These are phyloP conservation scores for Mychonastes homosphaera DNA, from an alignment of 139 green algal species.

Conservation along the genomic window DNA sequence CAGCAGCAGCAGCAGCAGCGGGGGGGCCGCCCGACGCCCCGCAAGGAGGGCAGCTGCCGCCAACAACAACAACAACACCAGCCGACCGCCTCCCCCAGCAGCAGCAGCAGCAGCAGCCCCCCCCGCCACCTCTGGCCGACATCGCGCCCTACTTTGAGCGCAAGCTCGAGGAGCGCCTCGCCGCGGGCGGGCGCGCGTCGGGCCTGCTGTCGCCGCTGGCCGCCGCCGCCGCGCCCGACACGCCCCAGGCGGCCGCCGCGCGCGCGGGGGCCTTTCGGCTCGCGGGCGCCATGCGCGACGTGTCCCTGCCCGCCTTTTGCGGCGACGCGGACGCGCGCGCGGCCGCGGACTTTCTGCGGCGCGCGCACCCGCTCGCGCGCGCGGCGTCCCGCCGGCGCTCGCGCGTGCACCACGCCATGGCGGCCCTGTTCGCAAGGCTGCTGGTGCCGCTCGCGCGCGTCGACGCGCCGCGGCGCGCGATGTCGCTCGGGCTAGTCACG, in stretches of 20 bases:
- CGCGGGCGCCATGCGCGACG: constrained; percentile 27
- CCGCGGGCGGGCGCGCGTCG: constrained; percentile 1
- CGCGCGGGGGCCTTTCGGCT: constrained; percentile 1
- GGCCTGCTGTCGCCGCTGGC: not conserved
- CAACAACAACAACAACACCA: too few species aligned
- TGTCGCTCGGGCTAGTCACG: not conserved
- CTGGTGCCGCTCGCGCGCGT: constrained; percentile 53
- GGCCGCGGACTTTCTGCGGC: constrained; percentile 43
- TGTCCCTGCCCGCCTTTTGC: constrained; percentile 29
- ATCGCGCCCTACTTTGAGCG: constrained; percentile 21
- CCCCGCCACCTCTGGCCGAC: not conserved
- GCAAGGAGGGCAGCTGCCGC: not conserved
- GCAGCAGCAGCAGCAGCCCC: constrained; percentile 7
- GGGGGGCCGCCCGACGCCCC: not conserved
- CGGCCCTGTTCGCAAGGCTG: constrained; percentile 61
- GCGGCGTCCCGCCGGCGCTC: too few species aligned
- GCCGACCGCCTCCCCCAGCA: constrained; percentile 21
- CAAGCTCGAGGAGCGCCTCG: constrained; percentile 40
- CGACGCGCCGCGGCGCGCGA: constrained; percentile 36
- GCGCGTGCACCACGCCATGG: constrained; percentile 46
- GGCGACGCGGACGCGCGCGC: constrained; percentile 29
- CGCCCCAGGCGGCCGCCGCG: not conserved
- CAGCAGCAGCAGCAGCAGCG: constrained; percentile 6
- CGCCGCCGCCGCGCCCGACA: not conserved
- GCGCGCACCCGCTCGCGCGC: constrained; percentile 52